These are phyloP conservation scores for Plasmodium berghei DNA, from an alignment of 169 alveolate species.

Conservation along the genomic window DNA sequence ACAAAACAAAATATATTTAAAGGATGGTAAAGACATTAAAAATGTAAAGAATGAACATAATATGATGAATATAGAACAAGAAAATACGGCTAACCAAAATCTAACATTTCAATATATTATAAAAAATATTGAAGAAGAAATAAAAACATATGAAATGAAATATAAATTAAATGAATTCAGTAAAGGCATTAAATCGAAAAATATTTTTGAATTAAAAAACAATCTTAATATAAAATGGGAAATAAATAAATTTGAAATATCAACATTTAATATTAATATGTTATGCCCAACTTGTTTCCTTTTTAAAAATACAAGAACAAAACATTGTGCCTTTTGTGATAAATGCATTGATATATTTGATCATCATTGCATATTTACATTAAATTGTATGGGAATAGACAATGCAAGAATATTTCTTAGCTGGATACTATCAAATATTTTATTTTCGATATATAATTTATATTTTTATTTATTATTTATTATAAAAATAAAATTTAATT, in stretches of 20 bases:
- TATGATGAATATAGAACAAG: neutral
- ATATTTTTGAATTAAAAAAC: slow-evolving; percentile 21
- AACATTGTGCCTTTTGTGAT: slow-evolving; percentile 95
- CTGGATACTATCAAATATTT: slow-evolving; percentile 49
- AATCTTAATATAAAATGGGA: slow-evolving; percentile 16
- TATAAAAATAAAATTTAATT: neutral
- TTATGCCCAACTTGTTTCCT: slow-evolving; percentile 65
- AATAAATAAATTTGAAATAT: slow-evolving; percentile 9
- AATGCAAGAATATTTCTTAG: slow-evolving; percentile 43
- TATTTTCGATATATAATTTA: slow-evolving; percentile 12
- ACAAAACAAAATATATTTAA: neutral
- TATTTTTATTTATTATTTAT: slow-evolving; percentile 14
- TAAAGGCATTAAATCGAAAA: slow-evolving; percentile 20
- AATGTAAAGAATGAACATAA: neutral
- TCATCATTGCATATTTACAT: slow-evolving; percentile 92
- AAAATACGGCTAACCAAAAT: slow-evolving; percentile 9
- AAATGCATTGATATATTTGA: slow-evolving; percentile 93
- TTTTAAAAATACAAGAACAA: slow-evolving; percentile 90
- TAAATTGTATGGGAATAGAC: slow-evolving; percentile 70
- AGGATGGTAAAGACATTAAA: neutral
- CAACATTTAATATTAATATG: slow-evolving; percentile 47
- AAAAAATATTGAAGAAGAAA: slow-evolving; percentile 35
- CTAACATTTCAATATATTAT: slow-evolving; percentile 18
- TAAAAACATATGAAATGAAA: slow-evolving; percentile 37
- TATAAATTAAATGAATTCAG: slow-evolving; percentile 14